Conservation (phyloP, 495 filamentous ascomycete species). For the Cercophora samala region DNA sequence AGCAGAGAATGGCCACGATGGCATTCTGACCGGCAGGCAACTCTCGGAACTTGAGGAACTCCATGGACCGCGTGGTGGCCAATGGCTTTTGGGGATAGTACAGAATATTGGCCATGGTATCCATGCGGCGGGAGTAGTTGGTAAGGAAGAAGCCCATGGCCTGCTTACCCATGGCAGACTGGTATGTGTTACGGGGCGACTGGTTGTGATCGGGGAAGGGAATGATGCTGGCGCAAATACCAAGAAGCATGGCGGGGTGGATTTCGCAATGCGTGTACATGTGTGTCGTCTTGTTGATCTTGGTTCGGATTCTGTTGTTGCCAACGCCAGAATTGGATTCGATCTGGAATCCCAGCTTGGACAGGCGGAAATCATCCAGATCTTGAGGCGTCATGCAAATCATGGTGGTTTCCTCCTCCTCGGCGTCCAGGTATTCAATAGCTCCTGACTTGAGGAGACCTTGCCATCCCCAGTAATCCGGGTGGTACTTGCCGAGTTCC, state of each 20-base stretch:
- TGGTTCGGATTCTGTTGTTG: constrained; percentile 81
- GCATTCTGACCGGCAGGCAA: constrained; percentile 96
- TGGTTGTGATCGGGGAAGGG: constrained; percentile 99
- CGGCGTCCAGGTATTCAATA: constrained; percentile 93
- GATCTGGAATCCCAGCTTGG: constrained; percentile 51
- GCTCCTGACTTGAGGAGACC: constrained; percentile 75
- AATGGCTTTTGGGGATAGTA: constrained; percentile 98
- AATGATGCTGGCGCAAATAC: constrained; percentile 98
- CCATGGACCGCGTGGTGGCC: constrained; percentile 95
- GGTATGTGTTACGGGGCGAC: constrained; percentile 97
- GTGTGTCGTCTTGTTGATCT: constrained; percentile 74
- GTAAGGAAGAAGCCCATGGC: constrained; percentile 99
- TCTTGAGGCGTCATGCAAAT: constrained; percentile 98
- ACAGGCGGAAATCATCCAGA: constrained; percentile 62
- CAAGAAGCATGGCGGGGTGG: constrained; percentile 97
- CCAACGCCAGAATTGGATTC: constrained; percentile 39
- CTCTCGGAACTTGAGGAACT: constrained; percentile 96
- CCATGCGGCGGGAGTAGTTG: constrained; percentile 93
- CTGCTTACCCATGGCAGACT: constrained; percentile 99
- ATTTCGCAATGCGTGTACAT: constrained; percentile 98
- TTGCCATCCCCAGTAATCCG: constrained; percentile 79
- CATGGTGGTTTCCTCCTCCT: constrained; percentile 98
- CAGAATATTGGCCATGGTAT: constrained; percentile 98
- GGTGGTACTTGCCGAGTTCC: constrained; percentile 52
- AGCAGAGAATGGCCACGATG: constrained; percentile 94